Evolutionary conservation across 192 early-diverging fungal species (phyloP).

Genomic region (Rhizophagus prolifer): DNA sequence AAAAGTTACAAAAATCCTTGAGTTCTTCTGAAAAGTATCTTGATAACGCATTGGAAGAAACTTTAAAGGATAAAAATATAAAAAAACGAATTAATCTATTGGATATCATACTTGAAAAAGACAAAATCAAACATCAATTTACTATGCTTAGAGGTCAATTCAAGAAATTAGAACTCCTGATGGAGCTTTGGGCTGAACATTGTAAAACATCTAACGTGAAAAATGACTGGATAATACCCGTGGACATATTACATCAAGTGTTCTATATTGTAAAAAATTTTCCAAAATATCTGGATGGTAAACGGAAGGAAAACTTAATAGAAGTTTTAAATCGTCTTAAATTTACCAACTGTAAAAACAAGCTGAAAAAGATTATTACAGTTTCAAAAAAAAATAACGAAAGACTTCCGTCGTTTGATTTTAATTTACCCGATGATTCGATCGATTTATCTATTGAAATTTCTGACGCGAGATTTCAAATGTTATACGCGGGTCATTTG

Average conservation of each 20-base stretch:
- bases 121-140: neutral
- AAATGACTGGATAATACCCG: neutral
- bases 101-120: neutral
- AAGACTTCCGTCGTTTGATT: neutral
- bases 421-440: neutral
- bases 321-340: neutral
- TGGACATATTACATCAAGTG: slow-evolving; percentile 20
- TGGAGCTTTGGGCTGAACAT: slow-evolving; percentile 14
- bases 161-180: slow-evolving; percentile 17
- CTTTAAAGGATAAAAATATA: neutral
- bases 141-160: neutral
- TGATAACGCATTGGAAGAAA: neutral
- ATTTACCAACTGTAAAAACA: neutral
- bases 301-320: neutral
- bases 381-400: neutral
- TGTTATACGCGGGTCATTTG: slow-evolving; percentile 33
- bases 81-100: neutral
- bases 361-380: too few species aligned
- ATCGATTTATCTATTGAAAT: slow-evolving; percentile 15
- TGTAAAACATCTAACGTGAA: neutral
- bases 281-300: neutral
- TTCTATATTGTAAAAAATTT: slow-evolving; percentile 27
- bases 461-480: slow-evolving; percentile 34
- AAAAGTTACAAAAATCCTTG: neutral
- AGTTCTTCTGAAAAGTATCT: neutral